Evolutionary conservation across 1,139 yeast genomes (phyloP), one percentile per base, ranked within the genome.

Genomic region (Entelexis sorbosivorans): DNA sequence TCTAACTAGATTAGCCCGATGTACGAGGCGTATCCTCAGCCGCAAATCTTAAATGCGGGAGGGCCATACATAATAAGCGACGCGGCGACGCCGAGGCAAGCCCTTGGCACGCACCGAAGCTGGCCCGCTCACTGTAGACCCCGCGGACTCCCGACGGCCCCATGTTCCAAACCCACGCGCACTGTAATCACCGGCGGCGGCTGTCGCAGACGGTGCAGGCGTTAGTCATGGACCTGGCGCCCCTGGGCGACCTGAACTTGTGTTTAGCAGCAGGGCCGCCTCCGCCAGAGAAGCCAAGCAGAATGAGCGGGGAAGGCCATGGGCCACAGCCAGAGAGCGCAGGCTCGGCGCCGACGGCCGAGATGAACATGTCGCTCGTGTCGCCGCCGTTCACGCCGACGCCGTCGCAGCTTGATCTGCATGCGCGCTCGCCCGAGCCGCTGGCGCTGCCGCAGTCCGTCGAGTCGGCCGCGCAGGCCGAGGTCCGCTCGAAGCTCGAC

Each of bases 341-440:
- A 22, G 22, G 43, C 7, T 14, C 22, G 19, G 17, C 31, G 33
- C 17, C 32, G 39, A 6, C 38, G 29, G 43, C 43, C 34, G 38
- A 40, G 35, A 52, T 52, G 35, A 52, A 56, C 46, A 65, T 65
- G 69, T 61, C 66, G 20, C 53, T 65, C 56, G 64, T 65, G 20
- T 63, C 67, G 31, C 69, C 69, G 11, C 67, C 68, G 11, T 61
- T 64, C 52, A 64, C 68, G 36, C 68, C 68, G 7, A 48, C 54
- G 20, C 44, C 49, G 50, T 38, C 56, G 47, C 39, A 58, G 47
- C 35, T 56, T 14, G 52, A 56, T 17, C 49, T 53, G 19, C 52
- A 22, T 32, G 24, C 35, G 40, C n/a, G 22, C 17, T 28, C 42
- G 33, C 47, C 50, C 31, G 51, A 33, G 44, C 49, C 49, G 32